Conservation (phyloP, 2,329 filamentous ascomycete genomes). For the Kalmusia sp. region DNA sequence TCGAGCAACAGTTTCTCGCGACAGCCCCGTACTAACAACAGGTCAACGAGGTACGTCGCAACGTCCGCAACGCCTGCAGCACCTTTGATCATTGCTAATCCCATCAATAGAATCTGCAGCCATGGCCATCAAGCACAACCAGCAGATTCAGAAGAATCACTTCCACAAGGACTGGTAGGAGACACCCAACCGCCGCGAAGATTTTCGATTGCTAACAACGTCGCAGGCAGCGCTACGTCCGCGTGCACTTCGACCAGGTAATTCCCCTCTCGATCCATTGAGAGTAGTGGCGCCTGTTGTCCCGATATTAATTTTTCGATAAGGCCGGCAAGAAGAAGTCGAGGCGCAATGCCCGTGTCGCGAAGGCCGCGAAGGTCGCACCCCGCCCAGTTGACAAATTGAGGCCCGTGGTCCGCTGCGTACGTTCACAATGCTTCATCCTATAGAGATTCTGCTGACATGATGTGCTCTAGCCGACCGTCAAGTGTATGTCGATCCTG, state of each 20-base stretch:
- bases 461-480: too few relatives aligned
- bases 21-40: constrained; percentile 40
- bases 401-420: constrained; percentile 92
- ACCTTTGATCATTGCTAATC: too few relatives aligned
- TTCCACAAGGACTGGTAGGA: constrained; percentile 72
- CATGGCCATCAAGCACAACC: constrained; percentile 99
- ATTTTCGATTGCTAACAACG: constrained; percentile 31
- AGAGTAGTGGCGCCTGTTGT: constrained; percentile 61
- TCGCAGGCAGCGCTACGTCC: constrained; percentile 93
- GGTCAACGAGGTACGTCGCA: constrained; percentile 37
- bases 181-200: too few relatives aligned
- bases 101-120: constrained; percentile 39
- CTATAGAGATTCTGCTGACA: too few relatives aligned
- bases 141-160: constrained; percentile 94
- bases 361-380: constrained; percentile 94
- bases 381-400: constrained; percentile 97
- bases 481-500: constrained; percentile 69
- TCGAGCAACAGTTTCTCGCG: constrained; percentile 20
- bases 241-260: constrained; percentile 99
- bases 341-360: constrained; percentile 87
- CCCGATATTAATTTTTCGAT: constrained; percentile 43
- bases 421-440: too few relatives aligned
- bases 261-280: constrained; percentile 59
- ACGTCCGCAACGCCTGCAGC: too few relatives aligned
- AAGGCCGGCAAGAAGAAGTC: constrained; percentile 96